Conservation (phyloP, 2,329 filamentous ascomycete genomes). For the Phialophora chinensis region DNA sequence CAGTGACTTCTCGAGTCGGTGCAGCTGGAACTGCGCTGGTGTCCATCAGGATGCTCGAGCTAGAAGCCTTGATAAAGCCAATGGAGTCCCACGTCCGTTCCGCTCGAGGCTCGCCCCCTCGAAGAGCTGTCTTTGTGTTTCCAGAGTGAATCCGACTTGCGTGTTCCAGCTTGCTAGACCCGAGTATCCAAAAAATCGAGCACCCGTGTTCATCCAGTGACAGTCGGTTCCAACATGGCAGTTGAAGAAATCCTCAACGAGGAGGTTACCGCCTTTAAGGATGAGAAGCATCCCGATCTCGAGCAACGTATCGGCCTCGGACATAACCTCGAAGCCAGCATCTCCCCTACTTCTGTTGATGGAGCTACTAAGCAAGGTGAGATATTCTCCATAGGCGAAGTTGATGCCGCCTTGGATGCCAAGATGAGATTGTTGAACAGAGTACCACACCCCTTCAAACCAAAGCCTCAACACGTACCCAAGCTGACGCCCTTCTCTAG, state of each 20-base stretch:
- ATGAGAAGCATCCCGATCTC: not conserved
- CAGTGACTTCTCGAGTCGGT: not conserved
- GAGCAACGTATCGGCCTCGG: not conserved
- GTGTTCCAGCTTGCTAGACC: not conserved
- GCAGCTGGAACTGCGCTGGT: not conserved
- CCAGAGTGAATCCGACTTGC: not conserved
- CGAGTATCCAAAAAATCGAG: not conserved
- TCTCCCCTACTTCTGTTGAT: not conserved
- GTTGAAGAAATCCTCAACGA: not conserved
- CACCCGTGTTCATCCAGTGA: not conserved
- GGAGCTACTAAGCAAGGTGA: not conserved
- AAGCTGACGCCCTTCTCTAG: constrained; percentile 11
- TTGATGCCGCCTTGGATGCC: constrained; percentile 31
- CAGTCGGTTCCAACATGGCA: not conserved
- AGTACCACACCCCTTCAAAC: constrained; percentile 24
- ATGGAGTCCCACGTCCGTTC: not conserved
- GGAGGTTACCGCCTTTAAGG: not conserved
- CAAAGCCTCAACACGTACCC: not conserved
- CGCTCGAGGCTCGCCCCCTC: not conserved
- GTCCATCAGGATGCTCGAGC: not conserved
- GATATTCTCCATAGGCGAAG: not conserved
- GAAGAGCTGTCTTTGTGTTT: not conserved
- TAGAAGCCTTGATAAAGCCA: not conserved
- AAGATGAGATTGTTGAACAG: constrained; percentile 48
- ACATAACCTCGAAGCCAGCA: not conserved